Base-by-base conservation (phyloP, 176 grass and related monocot species). In the Ampelocalamus luodianensis region DNA sequence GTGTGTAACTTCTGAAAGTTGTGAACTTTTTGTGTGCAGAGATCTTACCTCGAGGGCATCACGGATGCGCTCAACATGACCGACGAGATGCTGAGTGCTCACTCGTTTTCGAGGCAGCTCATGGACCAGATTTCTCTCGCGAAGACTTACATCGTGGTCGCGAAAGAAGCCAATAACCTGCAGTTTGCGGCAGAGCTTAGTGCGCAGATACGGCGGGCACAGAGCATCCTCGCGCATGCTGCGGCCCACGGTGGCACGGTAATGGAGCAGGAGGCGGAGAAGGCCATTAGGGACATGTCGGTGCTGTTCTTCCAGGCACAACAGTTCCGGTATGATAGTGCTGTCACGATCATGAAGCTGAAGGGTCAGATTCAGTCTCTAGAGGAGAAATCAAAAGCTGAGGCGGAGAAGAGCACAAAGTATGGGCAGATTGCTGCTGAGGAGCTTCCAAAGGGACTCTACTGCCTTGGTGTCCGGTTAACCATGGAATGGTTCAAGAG, bases 391-490 rank as follows among this genome's bases (percentile, higher is more conserved):
- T 90, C 90, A 0, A 99, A 96, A 82, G 89, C 88, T 58, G 96
- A 99, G 89, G 80, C 49, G 0, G 91, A 99, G 5, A 99, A 96
- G 89, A 96, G 93, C 85, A 94, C 91, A 16, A 96, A 92, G 10
- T 99, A 96, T 40, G 96, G 93, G 18, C 96, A 99, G 68, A 94
- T 96, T 82, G 96, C 96, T 79, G 96, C 96, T 8, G 96, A 99
- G 90, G 92, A 93, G 77, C 93, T 99, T 46, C 96, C 96, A 1
- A 99, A 99, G 88, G 92, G 93, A 10, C 92, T 99, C 55, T 99
- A 92, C 29, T 99, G 96, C 88, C 90, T 99, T 58, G 96, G 93
- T 68, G 71, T 99, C 39, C 91, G 88, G 66, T 65, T 99, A 86
- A 96, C 96, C 42, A 94, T 84, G 68, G 93, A 96, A 74, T 99